Evolutionary conservation across 164 flowering plant genomes (phyloP).

Genomic region (Magnolia changhungtana): DNA sequence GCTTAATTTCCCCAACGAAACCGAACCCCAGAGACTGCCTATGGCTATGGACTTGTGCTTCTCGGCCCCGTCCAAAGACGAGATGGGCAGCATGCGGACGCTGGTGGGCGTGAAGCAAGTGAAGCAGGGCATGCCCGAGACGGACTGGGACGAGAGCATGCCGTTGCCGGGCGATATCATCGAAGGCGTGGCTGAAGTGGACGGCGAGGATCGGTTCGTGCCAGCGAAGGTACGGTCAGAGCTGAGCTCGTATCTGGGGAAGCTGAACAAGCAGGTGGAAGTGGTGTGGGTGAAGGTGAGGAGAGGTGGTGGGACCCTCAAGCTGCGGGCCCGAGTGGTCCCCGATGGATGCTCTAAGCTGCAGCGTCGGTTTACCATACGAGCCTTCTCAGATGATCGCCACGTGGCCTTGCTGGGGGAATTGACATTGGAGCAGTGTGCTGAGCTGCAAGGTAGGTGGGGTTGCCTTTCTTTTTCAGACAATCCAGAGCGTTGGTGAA

Average conservation of each 20-base stretch:
- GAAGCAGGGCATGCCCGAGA: constrained; percentile 37
- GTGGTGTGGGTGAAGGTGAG: constrained; percentile 42
- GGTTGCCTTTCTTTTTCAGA: not conserved
- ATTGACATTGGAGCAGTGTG: constrained; percentile 44
- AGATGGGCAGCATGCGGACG: constrained; percentile 19
- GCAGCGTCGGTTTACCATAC: constrained; percentile 37
- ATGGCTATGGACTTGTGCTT: constrained; percentile 4
- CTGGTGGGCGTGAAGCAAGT: constrained; percentile 50
- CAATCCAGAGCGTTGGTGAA: no score
- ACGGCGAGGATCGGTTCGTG: constrained; percentile 25
- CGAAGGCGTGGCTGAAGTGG: constrained; percentile 38
- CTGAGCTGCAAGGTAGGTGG: constrained; percentile 48
- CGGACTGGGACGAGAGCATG: constrained; percentile 61
- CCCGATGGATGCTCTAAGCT: constrained; percentile 17
- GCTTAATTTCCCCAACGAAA: not conserved
- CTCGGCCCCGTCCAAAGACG: not conserved
- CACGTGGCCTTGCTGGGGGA: constrained; percentile 54
- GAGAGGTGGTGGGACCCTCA: constrained; percentile 38
- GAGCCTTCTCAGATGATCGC: constrained; percentile 43
- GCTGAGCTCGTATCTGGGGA: constrained; percentile 37
- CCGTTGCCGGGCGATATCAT: constrained; percentile 64
- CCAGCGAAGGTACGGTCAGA: constrained; percentile 37
- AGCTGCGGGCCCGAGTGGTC: constrained; percentile 40
- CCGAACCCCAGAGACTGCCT: not conserved
- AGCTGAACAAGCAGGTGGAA: constrained; percentile 24